phyloP scores from a whole-genome alignment of 768 basidiomycete species.

The Amylocystis lapponica region DNA sequence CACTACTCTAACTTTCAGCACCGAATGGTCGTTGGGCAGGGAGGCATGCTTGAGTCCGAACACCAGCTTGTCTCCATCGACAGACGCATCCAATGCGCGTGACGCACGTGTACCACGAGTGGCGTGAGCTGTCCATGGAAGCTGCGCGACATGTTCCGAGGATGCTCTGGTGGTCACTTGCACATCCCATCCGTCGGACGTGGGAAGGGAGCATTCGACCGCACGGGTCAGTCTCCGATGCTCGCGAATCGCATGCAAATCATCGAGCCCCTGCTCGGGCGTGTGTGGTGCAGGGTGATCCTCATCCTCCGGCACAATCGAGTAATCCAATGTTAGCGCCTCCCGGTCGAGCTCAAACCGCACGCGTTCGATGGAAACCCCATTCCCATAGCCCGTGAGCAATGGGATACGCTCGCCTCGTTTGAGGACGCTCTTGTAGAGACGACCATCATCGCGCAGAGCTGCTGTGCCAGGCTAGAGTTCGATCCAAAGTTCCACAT shows the following conservation, averaged over 20 bases:
- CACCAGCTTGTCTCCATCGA: conserved; percentile 45
- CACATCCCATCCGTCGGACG: conserved; percentile 80
- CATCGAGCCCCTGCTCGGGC: conserved; percentile 49
- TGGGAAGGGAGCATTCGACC: conserved; percentile 76
- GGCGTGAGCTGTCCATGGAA: conserved; percentile 69
- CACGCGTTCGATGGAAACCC: conserved; percentile 73
- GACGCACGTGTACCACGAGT: conserved; percentile 39
- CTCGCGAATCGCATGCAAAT: conserved; percentile 59
- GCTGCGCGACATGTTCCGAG: conserved; percentile 60
- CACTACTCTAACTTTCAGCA: conserved; percentile 74
- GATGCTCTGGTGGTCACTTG: conserved; percentile 73
- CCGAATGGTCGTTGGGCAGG: conserved; percentile 65
- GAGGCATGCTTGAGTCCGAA: conserved; percentile 70
- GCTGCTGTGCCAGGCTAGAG: conserved; percentile 64
- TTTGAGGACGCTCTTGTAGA: conserved; percentile 75
- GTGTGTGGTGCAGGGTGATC: conserved; percentile 30
- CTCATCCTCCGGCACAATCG: conserved; percentile 73
- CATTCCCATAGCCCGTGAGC: conserved; percentile 72
- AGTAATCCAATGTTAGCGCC: conserved; percentile 77
- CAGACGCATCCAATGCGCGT: conserved; percentile 24
- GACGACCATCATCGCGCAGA: conserved; percentile 77
- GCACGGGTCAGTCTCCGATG: conserved; percentile 65
- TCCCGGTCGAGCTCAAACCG: conserved; percentile 80
- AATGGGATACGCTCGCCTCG: conserved; percentile 73
- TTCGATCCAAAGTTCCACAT: conserved; percentile 76